Base-by-base conservation (phyloP, 441 rosid species). In the Gossypium davidsonii region DNA sequence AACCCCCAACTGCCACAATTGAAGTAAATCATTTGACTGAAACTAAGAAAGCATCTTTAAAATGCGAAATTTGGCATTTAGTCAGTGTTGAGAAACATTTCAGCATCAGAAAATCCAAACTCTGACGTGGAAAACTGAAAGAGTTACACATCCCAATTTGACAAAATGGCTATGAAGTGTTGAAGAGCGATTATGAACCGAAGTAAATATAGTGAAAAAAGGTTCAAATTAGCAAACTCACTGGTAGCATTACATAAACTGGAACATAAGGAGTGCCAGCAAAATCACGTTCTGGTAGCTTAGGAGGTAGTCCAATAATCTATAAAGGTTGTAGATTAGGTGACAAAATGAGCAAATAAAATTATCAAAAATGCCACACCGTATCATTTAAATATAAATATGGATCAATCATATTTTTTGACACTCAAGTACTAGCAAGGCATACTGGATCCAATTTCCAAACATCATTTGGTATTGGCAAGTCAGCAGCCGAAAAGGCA, bases 201-300 rank as follows among this genome's bases (percentile, higher is more conserved):
- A 37, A 1, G 10, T 44, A 72, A 23, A 73, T 66, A 42, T 46
- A 20, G 44, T 28, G 6, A 3, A 62, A 70, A 52, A 46, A 39
- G 11, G 55, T 28, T 74, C 15, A 42, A 21, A 76, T 7, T 8
- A 68, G 60, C 77, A 52, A 76, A 78, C 96, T 88, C 79, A 95
- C 99, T 5, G 99, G 97, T 74, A 95, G 85, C 96, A 91, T 92
- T 79, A 92, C 94, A 87, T 89, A 95, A 86, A 92, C 90, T 20
- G 98, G 95, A 76, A 95, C 85, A 80, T 85, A 90, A 58, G 90
- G 78, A 58, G 93, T 84, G 74, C 93, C 93, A 74, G 91, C 78
- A 84, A 92, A 91, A 82, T 92, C 96, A 71, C 88, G 90, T 82
- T 89, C 97, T 3, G 82, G 81, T 56, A 90, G 71, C 78, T 86